Conservation (phyloP, 345 rosid species). For the Combretum micranthum region DNA sequence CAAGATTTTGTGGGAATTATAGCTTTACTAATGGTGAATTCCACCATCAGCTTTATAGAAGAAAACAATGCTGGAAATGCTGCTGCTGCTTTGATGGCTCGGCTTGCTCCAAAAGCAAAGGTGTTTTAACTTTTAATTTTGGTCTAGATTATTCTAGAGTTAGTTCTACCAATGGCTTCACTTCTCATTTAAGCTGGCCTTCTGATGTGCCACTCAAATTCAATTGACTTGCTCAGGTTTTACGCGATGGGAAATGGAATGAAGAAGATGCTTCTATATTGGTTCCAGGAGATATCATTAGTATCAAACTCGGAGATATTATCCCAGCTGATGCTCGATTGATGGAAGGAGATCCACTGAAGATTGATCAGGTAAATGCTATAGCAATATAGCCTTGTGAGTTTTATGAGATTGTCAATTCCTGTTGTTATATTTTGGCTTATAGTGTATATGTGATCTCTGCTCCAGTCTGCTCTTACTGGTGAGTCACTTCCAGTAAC, state of each 20-base stretch:
- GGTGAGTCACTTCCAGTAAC: slow-evolving; percentile 91
- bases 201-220: slow-evolving; percentile 1
- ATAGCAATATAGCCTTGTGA: not conserved
- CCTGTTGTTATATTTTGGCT: not conserved
- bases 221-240: slow-evolving; percentile 20
- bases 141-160: not conserved
- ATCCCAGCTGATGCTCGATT: slow-evolving; percentile 58
- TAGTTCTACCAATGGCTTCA: not conserved
- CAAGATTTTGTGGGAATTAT: slow-evolving; percentile 44
- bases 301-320: slow-evolving; percentile 54
- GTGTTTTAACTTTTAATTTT: slow-evolving; percentile 11
- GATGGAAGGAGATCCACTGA: slow-evolving; percentile 59
- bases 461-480: slow-evolving; percentile 74
- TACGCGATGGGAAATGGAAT: slow-evolving; percentile 44
- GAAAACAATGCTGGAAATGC: slow-evolving; percentile 62
- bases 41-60: slow-evolving; percentile 50
- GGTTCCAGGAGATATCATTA: slow-evolving; percentile 49
- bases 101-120: slow-evolving; percentile 53
- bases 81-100: slow-evolving; percentile 53
- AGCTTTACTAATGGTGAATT: slow-evolving; percentile 38
- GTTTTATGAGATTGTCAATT: too few relatives aligned
- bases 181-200: not conserved
- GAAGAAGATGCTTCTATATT: slow-evolving; percentile 46
- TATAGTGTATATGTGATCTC: not conserved
- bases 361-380: slow-evolving; percentile 42